Conservation (phyloP, 306 rosid genomes). For the Cicer pinnatifidum region DNA sequence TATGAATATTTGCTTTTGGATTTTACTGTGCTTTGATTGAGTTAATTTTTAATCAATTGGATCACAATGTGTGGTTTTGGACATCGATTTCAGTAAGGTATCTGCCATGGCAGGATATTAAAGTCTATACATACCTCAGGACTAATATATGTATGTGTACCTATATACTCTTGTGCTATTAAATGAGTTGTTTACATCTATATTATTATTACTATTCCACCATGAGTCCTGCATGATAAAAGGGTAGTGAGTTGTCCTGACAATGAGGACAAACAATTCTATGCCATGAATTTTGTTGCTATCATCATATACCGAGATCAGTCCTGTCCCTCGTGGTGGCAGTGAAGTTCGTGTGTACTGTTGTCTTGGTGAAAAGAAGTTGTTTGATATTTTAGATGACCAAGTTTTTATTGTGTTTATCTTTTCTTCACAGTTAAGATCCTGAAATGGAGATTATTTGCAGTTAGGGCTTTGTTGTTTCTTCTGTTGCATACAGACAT, state of each 20-base stretch:
- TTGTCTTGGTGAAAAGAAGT: not conserved
- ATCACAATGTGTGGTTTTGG: not conserved
- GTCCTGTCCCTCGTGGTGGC: not conserved
- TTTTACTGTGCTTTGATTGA: not conserved
- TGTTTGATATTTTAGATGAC: not conserved
- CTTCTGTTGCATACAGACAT: not conserved
- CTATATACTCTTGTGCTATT: not conserved
- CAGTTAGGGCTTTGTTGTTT: not conserved
- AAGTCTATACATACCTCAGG: not conserved
- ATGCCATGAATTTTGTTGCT: not conserved
- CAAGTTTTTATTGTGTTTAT: not conserved
- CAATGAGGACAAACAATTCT: not conserved
- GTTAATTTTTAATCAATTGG: not conserved
- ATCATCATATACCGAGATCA: not conserved
- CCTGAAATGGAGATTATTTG: constrained; percentile 3
- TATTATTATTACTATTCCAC: not conserved
- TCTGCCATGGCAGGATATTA: not conserved
- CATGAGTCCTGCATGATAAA: not conserved
- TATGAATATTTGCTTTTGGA: not conserved
- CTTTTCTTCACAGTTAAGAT: constrained; percentile 5
- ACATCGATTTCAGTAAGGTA: not conserved
- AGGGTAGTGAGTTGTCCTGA: not conserved
- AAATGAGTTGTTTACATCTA: not conserved
- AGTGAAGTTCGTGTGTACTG: not conserved
- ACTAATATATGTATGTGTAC: too few species aligned